Evolutionary conservation across 345 rosid species (phyloP), one percentile per base, ranked within the genome.

Genomic region (Alliaria petiolata): DNA sequence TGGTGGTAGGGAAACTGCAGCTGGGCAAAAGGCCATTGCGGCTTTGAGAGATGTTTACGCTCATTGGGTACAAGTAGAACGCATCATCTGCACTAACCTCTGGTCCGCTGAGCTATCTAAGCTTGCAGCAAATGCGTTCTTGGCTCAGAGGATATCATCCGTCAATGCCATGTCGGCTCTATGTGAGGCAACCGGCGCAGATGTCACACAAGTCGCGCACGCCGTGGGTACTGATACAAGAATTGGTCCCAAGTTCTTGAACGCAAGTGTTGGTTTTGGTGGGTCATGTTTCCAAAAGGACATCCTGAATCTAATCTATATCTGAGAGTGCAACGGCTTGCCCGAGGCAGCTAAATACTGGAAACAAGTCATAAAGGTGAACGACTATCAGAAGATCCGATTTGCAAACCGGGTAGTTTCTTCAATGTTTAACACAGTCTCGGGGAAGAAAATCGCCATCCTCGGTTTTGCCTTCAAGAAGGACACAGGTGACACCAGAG

Each of bases 101-200:
- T 88, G 89, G 93, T 88, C 89, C 0, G 91, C 91, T 61, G 89
- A 88, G 82, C 87, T 86, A 17, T 86, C 89, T 28, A 86, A 88
- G 79, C 93, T 88, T 16, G 93, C 89, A 39, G 93, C 93, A 57
- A 88, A 86, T 77, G 93, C 93, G 30, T 83, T 88, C 71, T 75
- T 88, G 72, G 90, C 88, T 36, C 88, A 84, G 78, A 84, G 90
- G 67, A 84, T 85, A 35, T 88, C 93, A 22, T 88, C 93, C 39
- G 87, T 88, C 10, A 88, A 88, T 72, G 90, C 89, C 42, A 84
- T 88, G 93, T 88, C 89, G 20, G 93, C 89, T 12, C 81, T 88
- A 13, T 88, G 90, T 17, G 93, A 88, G 77, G 89, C 89, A 15
- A 88, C 93, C 0, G 89, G 90, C 5, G 89, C 91, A 14, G 85